Evolutionary conservation across 73 alveolate genomes (phyloP), one percentile per base, ranked within the genome.

Genomic region (Uronychia setigera): DNA sequence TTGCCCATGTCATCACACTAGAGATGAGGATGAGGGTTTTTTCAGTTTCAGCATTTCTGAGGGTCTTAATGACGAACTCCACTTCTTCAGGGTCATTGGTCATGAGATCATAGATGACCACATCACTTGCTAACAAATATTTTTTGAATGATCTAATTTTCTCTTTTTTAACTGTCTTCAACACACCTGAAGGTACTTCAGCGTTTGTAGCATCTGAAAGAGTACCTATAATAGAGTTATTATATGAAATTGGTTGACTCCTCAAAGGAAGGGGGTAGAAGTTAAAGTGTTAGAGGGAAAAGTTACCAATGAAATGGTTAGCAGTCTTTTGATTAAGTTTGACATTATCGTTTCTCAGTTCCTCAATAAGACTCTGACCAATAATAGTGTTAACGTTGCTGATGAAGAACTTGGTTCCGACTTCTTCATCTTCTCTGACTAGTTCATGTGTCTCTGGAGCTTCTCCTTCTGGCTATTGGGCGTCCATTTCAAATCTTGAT

Each of bases 1-100:
- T 94, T 29, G 96, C 93, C 99, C 99, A 97, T 1, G 98, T 96
- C 97, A 97, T 90, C 35, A 97, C 97, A 84, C 92, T 88, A 1
- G 99, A 94, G 27, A 97, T 91, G n/a, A 97, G 32, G 35, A 97
- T 91, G 75, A 97, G 85, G 27, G 94, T 92, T 92, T 93, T 29
- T 5, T 82, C 29, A 13, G 32, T 79, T 35, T 58, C 80, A 0
- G 33, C 60, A 1, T 86, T 31, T 67, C 76, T 86, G n/a, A 86
- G 74, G 26, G 74, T 31, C 26, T 86, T 86, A 1, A 87, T 5
- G 0, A 85, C 83, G 58, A 11, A 81, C 78, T 78, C 89, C 27
- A 74, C 82, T 33, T 87, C 93, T 31, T 87, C 93, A 32, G 28
- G 31, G 35, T 76, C 32, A 0, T 28, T 28, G 60, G 31, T 46